These are phyloP conservation scores for Leccinellum albellum DNA, from an alignment of 768 basidiomycete species.

Conservation along the genomic window DNA sequence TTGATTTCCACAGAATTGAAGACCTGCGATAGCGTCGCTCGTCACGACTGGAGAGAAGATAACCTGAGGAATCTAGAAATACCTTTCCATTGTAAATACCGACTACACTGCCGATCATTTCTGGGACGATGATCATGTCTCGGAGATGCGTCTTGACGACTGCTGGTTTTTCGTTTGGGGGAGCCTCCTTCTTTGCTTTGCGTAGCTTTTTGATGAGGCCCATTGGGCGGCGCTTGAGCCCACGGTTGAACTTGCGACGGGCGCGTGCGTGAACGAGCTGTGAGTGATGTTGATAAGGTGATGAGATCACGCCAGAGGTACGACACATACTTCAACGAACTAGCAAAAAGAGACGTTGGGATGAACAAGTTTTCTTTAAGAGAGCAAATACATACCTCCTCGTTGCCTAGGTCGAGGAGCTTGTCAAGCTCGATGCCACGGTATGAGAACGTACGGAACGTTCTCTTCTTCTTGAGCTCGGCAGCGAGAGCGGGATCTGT, in stretches of 20 bases:
- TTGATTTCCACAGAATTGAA: slow-evolving; percentile 99
- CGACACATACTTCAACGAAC: slow-evolving; percentile 72
- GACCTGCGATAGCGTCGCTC: slow-evolving; percentile 42
- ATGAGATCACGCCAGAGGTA: slow-evolving; percentile 6
- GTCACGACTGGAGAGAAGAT: neutral
- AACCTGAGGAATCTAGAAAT: slow-evolving; percentile 16
- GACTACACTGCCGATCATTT: slow-evolving; percentile 98
- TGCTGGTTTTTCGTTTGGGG: slow-evolving; percentile 96
- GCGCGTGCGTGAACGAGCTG: slow-evolving; percentile 98
- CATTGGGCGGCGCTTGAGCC: slow-evolving; percentile 97
- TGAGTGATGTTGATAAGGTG: neutral
- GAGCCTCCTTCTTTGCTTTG: slow-evolving; percentile 99
- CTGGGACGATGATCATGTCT: slow-evolving; percentile 99
- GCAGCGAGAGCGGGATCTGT: slow-evolving; percentile 94
- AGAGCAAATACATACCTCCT: slow-evolving; percentile 61
- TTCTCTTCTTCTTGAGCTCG: slow-evolving; percentile 97
- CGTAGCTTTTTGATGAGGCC: slow-evolving; percentile 99
- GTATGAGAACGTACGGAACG: slow-evolving; percentile 98
- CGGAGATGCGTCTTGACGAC: slow-evolving; percentile 99
- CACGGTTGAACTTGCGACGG: slow-evolving; percentile 97
- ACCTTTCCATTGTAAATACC: slow-evolving; percentile 99
- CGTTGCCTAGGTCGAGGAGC: slow-evolving; percentile 93
- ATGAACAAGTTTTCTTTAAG: neutral
- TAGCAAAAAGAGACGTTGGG: slow-evolving; percentile 25
- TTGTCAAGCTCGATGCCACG: slow-evolving; percentile 98